Base-by-base conservation (phyloP, 345 rosid species). In the Aegle marmelos region DNA sequence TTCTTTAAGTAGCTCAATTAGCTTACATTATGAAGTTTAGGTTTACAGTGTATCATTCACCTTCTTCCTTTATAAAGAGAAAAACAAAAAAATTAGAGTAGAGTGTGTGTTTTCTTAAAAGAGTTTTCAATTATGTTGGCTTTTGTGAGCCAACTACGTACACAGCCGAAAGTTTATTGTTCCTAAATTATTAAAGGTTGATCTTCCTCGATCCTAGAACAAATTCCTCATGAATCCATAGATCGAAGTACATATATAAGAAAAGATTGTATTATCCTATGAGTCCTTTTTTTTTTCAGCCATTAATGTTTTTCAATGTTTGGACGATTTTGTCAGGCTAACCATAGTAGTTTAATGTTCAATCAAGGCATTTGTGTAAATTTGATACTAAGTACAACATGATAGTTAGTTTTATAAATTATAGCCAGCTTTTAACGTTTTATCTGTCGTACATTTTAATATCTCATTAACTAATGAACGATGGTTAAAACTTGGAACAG, bases 401-500 rank as follows among this genome's bases (percentile, higher is more conserved):
- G 8, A 53, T 53, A 53, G 56, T 50, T 50, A 50, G 22, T 17
- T 53, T 17, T 17, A 19, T 17, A 53, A 45, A 53, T 53, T 53
- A 53, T 53, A 5, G 57, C 57, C 5, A 45, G 50, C 50, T 13
- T 5, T 45, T 3, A 45, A 45, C 50, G 4, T 45, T 45, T 45
- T 8, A 6, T 45, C 33, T 17, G 33, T 22, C 45, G 21, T 27
- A 19, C 27, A 50, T 45, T 28, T 17, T 27, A 54, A 67, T 33
- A 34, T 2, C n/a, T 7, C 10, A 2, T 21, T 33, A 28, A 76
- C 6, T 11, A 28, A 72, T 56, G 68, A 39, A 62, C 39, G 19
- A 37, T 13, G 25, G 65, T 28, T 31, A 22, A 6, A 16, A 16
- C 57, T 34, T 54, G 39, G 33, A 83, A 63, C 82, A 84, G 88